Percentiles rank a stretch among this genome's conserved stretches.
phyloP scores from a whole-genome alignment of 257 asterid species.

The Capsicum pubescens region DNA sequence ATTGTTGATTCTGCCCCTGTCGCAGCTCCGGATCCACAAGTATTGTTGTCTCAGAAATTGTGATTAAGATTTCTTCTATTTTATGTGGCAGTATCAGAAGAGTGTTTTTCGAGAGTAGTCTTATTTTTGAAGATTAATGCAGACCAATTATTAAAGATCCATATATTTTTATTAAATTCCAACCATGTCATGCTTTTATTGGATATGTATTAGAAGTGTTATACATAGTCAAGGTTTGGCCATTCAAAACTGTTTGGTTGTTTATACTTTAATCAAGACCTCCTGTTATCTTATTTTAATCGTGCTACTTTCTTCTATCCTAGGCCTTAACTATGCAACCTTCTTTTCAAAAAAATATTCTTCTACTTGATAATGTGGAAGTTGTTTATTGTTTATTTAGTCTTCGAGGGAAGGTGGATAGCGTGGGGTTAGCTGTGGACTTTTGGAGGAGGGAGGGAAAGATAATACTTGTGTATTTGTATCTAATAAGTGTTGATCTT shows the following conservation, averaged over 20 bases:
- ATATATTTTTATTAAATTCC: not conserved
- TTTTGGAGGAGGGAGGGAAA: no score
- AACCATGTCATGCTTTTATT: conserved; percentile 3
- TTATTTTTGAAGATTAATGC: not conserved
- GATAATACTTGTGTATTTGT: not conserved
- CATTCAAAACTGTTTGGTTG: not conserved
- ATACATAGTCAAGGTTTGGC: not conserved
- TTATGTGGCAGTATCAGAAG: not conserved
- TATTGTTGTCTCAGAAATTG: conserved; percentile 18
- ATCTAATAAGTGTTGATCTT: not conserved
- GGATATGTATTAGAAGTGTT: not conserved
- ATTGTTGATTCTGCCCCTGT: conserved; percentile 95
- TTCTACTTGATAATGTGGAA: conserved; percentile 20
- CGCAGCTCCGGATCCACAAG: conserved; percentile 78
- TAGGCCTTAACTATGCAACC: not conserved
- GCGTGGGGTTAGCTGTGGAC: not conserved
- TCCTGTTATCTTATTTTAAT: not conserved
- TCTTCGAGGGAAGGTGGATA: not conserved
- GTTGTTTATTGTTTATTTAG: not conserved
- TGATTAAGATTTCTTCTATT: not conserved
- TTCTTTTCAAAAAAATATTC: not conserved
- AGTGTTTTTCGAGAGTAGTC: not conserved
- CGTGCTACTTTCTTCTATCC: not conserved
- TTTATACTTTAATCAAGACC: not conserved
- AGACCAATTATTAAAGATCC: not conserved